These are phyloP conservation scores for Chaetomium fimeti DNA, from an alignment of 495 filamentous ascomycete species.

Conservation along the genomic window DNA sequence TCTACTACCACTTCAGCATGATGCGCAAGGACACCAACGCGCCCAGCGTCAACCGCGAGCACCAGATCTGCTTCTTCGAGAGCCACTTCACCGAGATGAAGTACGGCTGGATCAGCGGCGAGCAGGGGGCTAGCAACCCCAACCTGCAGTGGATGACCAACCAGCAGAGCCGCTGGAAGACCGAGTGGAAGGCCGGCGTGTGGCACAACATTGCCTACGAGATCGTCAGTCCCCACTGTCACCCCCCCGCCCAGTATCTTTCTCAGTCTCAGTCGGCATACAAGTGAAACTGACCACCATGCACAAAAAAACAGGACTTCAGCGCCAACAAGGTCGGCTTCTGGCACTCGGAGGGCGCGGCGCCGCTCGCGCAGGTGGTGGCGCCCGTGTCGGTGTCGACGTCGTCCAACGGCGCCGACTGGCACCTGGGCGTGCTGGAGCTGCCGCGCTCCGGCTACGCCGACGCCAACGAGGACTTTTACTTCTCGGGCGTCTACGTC, in stretches of 20 bases:
- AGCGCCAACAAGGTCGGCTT: constrained; percentile 57
- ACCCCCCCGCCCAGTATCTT: constrained; percentile 49
- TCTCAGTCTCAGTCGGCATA: too few species aligned
- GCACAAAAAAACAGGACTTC: constrained; percentile 69
- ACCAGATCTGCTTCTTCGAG: constrained; percentile 75
- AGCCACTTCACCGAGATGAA: constrained; percentile 76
- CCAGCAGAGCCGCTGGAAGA: constrained; percentile 46
- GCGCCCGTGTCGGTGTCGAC: constrained; percentile 37
- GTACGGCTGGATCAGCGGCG: constrained; percentile 55
- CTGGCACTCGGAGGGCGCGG: constrained; percentile 65
- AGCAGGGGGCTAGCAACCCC: constrained; percentile 57
- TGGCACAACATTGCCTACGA: constrained; percentile 79
- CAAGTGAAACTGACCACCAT: too few species aligned
- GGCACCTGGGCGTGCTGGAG: constrained; percentile 72
- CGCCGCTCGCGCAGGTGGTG: constrained; percentile 48
- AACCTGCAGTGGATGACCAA: constrained; percentile 49
- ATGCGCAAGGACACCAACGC: constrained; percentile 58
- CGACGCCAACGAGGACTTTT: constrained; percentile 63
- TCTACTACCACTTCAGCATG: constrained; percentile 71
- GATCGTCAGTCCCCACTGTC: constrained; percentile 37
- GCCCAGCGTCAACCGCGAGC: constrained; percentile 60
- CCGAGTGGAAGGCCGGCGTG: constrained; percentile 52
- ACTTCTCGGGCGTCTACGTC: constrained; percentile 70
- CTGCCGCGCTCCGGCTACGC: constrained; percentile 58
- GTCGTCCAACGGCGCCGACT: constrained; percentile 69